A percentile compares a stretch with the other conserved stretches of the same genome.
Conservation (phyloP, 805 yeast species). For the Ogataea pilisensis region DNA sequence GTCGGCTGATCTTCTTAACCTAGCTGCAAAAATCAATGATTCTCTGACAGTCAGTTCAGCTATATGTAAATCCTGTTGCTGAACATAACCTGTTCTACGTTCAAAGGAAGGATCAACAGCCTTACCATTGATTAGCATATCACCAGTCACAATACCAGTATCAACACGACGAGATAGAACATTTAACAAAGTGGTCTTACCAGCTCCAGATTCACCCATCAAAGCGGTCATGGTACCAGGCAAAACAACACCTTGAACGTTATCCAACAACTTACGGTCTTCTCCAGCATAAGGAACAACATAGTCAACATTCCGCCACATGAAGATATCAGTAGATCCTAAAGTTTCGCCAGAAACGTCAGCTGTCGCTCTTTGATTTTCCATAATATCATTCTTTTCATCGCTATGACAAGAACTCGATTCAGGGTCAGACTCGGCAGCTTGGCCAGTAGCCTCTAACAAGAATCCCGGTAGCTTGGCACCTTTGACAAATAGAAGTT, state of each 20-base stretch:
- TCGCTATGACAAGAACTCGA: constrained; percentile 21
- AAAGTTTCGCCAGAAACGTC: constrained; percentile 18
- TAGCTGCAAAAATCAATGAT: constrained; percentile 44
- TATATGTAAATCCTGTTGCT: constrained; percentile 44
- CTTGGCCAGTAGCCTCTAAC: constrained; percentile 29
- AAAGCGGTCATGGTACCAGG: constrained; percentile 59
- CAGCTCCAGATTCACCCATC: constrained; percentile 67
- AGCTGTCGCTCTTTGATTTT: constrained; percentile 10
- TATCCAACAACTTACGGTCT: constrained; percentile 38
- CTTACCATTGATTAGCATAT: constrained; percentile 50
- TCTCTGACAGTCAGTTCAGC: constrained; percentile 50
- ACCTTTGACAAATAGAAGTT: constrained; percentile 28
- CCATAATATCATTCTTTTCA: constrained; percentile 14
- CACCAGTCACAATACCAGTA: constrained; percentile 53
- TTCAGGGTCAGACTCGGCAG: constrained; percentile 29
- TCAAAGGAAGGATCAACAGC: constrained; percentile 45
- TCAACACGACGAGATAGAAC: constrained; percentile 48
- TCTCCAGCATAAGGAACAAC: constrained; percentile 45
- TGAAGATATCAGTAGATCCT: constrained; percentile 45
- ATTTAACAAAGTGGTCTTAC: constrained; percentile 55
- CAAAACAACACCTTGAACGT: constrained; percentile 40
- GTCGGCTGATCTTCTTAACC: constrained; percentile 40
- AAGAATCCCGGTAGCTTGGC: constrained; percentile 23
- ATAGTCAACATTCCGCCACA: constrained; percentile 62
- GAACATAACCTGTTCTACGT: constrained; percentile 54